Evolutionary conservation across 1,139 yeast species (phyloP).

Genomic region (Pichia sp.): DNA sequence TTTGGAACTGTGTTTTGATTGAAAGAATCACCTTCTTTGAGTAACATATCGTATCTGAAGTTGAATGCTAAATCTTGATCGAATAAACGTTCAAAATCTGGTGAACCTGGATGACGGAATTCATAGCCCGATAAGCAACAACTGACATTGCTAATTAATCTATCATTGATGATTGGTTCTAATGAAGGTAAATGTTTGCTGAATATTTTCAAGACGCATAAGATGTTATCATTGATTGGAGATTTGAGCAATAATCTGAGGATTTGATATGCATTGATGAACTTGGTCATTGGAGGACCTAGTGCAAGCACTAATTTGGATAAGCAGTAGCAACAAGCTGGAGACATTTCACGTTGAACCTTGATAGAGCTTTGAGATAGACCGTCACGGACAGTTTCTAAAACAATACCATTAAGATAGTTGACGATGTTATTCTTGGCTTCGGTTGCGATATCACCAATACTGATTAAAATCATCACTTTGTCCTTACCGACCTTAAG

Average conservation of each 20-base stretch:
- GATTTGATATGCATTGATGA: slow-evolving; percentile 71
- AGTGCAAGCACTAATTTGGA: slow-evolving; percentile 86
- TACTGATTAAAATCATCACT: slow-evolving; percentile 73
- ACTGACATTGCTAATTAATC: slow-evolving; percentile 71
- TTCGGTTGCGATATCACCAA: slow-evolving; percentile 82
- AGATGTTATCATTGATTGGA: slow-evolving; percentile 77
- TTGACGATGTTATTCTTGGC: slow-evolving; percentile 88
- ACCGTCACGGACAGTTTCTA: slow-evolving; percentile 83
- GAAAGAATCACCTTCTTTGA: slow-evolving; percentile 57
- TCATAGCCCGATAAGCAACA: slow-evolving; percentile 78
- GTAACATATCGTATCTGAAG: slow-evolving; percentile 70
- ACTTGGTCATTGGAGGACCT: slow-evolving; percentile 94
- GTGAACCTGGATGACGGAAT: slow-evolving; percentile 88
- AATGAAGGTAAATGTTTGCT: slow-evolving; percentile 78
- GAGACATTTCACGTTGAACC: slow-evolving; percentile 71
- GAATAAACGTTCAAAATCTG: slow-evolving; percentile 64
- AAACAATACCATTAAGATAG: slow-evolving; percentile 74
- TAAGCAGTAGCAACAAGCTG: slow-evolving; percentile 86
- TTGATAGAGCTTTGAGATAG: slow-evolving; percentile 58
- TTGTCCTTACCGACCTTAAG: slow-evolving; percentile 73
- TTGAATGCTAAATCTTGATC: slow-evolving; percentile 68
- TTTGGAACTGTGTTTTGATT: slow-evolving; percentile 17
- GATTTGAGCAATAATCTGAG: slow-evolving; percentile 80
- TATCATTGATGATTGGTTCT: slow-evolving; percentile 67
- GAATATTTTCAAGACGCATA: slow-evolving; percentile 67